These are phyloP conservation scores for Linanthus parryae DNA, from an alignment of 148 eudicot species.

Conservation along the genomic window DNA sequence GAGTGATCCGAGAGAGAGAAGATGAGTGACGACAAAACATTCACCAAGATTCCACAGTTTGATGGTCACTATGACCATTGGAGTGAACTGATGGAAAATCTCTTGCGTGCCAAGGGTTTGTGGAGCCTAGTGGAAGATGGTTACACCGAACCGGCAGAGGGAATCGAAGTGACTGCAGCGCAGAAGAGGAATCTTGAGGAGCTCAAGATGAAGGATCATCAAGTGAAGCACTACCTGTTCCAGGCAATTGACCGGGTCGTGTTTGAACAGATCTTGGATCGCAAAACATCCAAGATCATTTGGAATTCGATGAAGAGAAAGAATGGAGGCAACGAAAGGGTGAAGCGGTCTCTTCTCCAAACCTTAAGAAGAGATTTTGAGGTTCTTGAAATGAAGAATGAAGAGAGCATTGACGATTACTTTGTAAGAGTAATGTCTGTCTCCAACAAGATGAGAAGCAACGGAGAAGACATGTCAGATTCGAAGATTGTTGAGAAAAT, in stretches of 20 bases:
- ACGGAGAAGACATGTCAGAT: background rate
- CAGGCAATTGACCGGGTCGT: background rate
- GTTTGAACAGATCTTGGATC: background rate
- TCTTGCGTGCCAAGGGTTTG: constrained; percentile 3
- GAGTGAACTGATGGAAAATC: constrained; percentile 15
- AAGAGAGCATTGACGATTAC: background rate
- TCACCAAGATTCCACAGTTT: constrained; percentile 6
- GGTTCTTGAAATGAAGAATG: background rate
- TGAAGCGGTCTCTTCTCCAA: background rate
- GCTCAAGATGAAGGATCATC: background rate
- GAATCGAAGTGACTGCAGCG: background rate
- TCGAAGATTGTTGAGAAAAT: background rate
- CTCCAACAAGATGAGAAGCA: background rate
- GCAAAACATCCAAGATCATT: background rate
- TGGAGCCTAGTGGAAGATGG: constrained; percentile 12
- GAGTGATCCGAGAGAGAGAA: no score
- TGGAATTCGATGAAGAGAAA: background rate
- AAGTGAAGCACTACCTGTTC: constrained; percentile 2
- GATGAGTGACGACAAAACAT: no score
- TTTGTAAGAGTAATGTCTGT: background rate
- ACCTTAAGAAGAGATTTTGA: background rate
- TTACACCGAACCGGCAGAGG: background rate
- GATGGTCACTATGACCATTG: constrained; percentile 20
- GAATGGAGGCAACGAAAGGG: background rate
- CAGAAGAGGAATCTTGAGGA: background rate